Evolutionary conservation across 2,329 filamentous ascomycete genomes (phyloP).

Genomic region (Dactylellina cionopaga): DNA sequence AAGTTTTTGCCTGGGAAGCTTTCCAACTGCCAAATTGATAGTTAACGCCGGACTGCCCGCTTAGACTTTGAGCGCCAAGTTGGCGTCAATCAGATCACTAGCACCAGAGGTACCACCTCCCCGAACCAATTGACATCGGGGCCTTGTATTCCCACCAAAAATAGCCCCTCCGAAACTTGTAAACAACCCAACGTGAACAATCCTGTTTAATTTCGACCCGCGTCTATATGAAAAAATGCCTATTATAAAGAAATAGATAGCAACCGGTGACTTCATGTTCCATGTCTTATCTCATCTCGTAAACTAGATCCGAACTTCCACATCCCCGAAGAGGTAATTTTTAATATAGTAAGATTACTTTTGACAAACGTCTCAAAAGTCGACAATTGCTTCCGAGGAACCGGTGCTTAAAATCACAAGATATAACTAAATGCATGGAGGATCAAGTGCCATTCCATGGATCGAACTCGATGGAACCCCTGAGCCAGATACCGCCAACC

Average conservation of each 20-base stretch:
- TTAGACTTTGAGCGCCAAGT: constrained; percentile 31
- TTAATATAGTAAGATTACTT: constrained; percentile 44
- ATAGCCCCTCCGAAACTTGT: constrained; percentile 29
- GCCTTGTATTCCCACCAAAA: constrained; percentile 32
- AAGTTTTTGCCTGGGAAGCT: constrained; percentile 20
- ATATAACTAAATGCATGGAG: constrained; percentile 12
- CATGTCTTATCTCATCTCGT: too few relatives aligned
- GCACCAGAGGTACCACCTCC: too few relatives aligned
- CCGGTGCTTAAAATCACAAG: constrained; percentile 14
- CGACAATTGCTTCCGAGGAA: constrained; percentile 22
- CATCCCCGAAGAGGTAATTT: constrained; percentile 23
- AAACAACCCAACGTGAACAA: constrained; percentile 33
- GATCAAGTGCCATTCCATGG: constrained; percentile 20
- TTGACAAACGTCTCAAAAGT: constrained; percentile 1
- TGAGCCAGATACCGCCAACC: constrained; percentile 20
- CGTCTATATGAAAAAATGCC: constrained; percentile 31
- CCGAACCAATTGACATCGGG: constrained; percentile 25
- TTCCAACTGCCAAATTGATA: constrained; percentile 45
- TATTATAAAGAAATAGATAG: constrained; percentile 33
- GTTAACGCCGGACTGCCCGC: constrained; percentile 27
- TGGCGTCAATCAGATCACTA: constrained; percentile 42
- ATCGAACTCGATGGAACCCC: constrained; percentile 22
- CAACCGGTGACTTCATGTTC: constrained; percentile 5
- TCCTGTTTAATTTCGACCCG: constrained; percentile 45
- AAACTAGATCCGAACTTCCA: too few relatives aligned